Evolutionary conservation across 163 green algal species (phyloP).

Genomic region (Trebouxiophyceae sp.): DNA sequence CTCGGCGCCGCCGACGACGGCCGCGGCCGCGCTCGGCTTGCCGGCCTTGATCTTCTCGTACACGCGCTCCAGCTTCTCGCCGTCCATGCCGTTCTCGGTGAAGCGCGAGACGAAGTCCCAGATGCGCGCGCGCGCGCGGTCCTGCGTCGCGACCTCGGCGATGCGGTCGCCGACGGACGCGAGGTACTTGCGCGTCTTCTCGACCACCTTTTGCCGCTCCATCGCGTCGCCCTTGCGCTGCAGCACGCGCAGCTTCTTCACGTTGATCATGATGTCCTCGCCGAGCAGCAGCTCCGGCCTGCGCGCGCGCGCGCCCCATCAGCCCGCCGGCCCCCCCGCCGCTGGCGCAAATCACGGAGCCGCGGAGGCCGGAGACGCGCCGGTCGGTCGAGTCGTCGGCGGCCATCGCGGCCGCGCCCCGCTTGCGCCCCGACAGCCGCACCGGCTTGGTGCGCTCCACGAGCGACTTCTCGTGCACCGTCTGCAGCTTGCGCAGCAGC

Average conservation of each 20-base stretch:
- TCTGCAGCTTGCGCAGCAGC: slow-evolving; percentile 66
- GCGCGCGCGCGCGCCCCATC: not conserved
- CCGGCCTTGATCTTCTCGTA: slow-evolving; percentile 1
- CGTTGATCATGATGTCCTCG: slow-evolving; percentile 18
- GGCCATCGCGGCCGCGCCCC: not conserved
- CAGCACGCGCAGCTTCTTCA: slow-evolving; percentile 45
- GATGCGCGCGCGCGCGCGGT: not conserved
- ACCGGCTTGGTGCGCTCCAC: slow-evolving; percentile 1
- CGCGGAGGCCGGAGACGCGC: not conserved
- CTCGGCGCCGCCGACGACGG: no score
- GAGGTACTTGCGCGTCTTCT: slow-evolving; percentile 49
- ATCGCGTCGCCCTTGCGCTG: slow-evolving; percentile 68
- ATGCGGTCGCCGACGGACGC: slow-evolving; percentile 5
- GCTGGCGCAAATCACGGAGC: not conserved
- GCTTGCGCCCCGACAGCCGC: not conserved
- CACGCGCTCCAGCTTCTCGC: slow-evolving; percentile 17
- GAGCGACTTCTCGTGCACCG: slow-evolving; percentile 1
- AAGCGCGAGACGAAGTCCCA: slow-evolving; percentile 13
- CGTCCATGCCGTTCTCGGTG: slow-evolving; percentile 32
- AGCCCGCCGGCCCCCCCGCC: not conserved
- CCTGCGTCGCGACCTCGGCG: not conserved
- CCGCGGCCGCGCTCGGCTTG: not conserved
- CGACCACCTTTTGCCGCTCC: slow-evolving; percentile 43
- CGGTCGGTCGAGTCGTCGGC: no score
- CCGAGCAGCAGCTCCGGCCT: slow-evolving; percentile 22